A percentile compares a stretch with the other conserved stretches of the same genome.
Conservation (phyloP, 2,329 filamentous ascomycete species). For the Akanthomyces dipterigenus region DNA sequence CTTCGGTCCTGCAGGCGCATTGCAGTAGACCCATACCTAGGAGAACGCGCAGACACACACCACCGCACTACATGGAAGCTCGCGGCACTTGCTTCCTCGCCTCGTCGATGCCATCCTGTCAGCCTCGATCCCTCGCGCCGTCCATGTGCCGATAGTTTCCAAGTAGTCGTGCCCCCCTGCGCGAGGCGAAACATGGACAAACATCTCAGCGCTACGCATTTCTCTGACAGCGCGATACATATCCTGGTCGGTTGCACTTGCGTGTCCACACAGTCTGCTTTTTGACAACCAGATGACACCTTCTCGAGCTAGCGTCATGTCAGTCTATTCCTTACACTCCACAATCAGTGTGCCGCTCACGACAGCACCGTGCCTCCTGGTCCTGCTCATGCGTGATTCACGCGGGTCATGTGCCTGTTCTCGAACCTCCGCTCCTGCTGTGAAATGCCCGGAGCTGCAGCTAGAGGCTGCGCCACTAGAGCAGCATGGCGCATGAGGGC, state of each 20-base stretch:
- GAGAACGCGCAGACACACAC: background rate
- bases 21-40: constrained; percentile 1
- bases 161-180: background rate
- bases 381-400: background rate
- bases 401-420: constrained; percentile 4
- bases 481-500: background rate
- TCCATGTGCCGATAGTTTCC: background rate
- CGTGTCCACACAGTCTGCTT: background rate
- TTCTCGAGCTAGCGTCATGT: background rate
- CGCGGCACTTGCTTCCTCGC: background rate
- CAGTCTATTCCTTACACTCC: background rate
- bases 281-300: background rate
- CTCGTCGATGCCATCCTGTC: background rate
- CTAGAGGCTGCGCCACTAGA: background rate
- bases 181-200: background rate
- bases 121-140: background rate
- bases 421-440: background rate
- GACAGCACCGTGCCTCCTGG: background rate
- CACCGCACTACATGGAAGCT: background rate
- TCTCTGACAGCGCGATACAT: background rate
- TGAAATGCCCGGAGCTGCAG: background rate
- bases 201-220: background rate
- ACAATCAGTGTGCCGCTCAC: background rate
- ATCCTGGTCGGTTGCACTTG: background rate
- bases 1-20: background rate